Percentiles rank a stretch among this genome's conserved stretches.
Conservation (phyloP, 768 basidiomycete genomes). For the Pleurotus sapidus region DNA sequence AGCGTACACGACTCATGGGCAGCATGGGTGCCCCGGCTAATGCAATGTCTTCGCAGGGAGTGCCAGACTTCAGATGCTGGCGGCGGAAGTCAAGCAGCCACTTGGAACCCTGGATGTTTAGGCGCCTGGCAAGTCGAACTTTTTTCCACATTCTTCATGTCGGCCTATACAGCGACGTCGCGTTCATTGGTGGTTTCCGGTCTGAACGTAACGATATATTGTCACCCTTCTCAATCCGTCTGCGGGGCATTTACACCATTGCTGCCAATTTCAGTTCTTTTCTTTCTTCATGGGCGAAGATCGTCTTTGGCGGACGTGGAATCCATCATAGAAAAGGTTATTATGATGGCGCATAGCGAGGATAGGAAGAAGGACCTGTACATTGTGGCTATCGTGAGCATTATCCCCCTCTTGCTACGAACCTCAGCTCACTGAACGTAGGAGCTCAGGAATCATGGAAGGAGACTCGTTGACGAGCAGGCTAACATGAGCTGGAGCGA, state of each 20-base stretch:
- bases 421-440: conserved; percentile 11
- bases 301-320: conserved; percentile 27
- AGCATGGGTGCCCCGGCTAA: too few species aligned
- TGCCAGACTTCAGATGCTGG: too few species aligned
- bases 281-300: conserved; percentile 40
- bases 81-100: too few species aligned
- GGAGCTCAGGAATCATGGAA: conserved; percentile 49
- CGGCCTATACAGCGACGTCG: too few species aligned
- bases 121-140: too few species aligned
- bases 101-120: too few species aligned
- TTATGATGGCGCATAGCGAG: conserved; percentile 15
- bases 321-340: conserved; percentile 21
- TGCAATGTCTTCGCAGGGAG: too few species aligned
- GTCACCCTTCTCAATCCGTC: not conserved
- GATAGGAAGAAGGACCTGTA: conserved; percentile 22
- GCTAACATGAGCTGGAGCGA: conserved; percentile 35
- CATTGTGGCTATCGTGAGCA: conserved; percentile 36
- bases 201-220: not conserved
- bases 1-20: too few species aligned
- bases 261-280: conserved; percentile 31
- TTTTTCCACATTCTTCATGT: too few species aligned
- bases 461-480: conserved; percentile 26
- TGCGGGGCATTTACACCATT: not conserved
- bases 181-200: not conserved
- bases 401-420: not conserved